Conservation (phyloP, 2,329 filamentous ascomycete species). For the Monosporascus cannonballus region DNA sequence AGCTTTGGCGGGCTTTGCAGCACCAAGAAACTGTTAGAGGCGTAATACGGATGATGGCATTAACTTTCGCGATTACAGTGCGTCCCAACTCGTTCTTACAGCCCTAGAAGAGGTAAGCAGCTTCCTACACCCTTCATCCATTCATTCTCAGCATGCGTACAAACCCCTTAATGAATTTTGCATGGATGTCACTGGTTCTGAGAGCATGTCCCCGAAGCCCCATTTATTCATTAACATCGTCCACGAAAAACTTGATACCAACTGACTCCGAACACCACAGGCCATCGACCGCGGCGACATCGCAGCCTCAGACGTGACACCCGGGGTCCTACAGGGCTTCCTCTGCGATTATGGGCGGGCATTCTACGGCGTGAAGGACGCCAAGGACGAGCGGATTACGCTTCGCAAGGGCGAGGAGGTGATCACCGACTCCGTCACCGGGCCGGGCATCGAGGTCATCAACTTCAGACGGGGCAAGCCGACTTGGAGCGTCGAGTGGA, state of each 20-base stretch:
- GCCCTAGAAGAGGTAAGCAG: conserved; percentile 36
- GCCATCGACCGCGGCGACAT: conserved; percentile 30
- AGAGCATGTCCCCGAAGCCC: too few relatives aligned
- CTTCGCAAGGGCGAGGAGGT: conserved; percentile 29
- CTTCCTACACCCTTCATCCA: too few relatives aligned
- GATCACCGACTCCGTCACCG: conserved; percentile 48
- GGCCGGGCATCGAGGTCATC: conserved; percentile 55
- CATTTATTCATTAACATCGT: too few relatives aligned
- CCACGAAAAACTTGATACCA: too few relatives aligned
- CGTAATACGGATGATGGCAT: neutral
- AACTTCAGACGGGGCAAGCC: conserved; percentile 58
- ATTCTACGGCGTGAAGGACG: conserved; percentile 13
- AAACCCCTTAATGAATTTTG: too few relatives aligned
- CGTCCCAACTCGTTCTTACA: conserved; percentile 50
- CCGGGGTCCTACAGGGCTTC: conserved; percentile 23
- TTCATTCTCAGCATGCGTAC: too few relatives aligned
- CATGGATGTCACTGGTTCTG: too few relatives aligned
- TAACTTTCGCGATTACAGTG: neutral
- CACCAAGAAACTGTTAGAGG: too few relatives aligned
- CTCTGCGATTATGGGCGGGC: conserved; percentile 23
- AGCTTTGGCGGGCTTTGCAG: neutral
- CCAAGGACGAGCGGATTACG: conserved; percentile 3
- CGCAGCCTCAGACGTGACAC: conserved; percentile 20
- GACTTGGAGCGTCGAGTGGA: conserved; percentile 49
- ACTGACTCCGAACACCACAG: neutral